Conservation (phyloP, 2,329 filamentous ascomycete species). For the Fusarium denticulatum region DNA sequence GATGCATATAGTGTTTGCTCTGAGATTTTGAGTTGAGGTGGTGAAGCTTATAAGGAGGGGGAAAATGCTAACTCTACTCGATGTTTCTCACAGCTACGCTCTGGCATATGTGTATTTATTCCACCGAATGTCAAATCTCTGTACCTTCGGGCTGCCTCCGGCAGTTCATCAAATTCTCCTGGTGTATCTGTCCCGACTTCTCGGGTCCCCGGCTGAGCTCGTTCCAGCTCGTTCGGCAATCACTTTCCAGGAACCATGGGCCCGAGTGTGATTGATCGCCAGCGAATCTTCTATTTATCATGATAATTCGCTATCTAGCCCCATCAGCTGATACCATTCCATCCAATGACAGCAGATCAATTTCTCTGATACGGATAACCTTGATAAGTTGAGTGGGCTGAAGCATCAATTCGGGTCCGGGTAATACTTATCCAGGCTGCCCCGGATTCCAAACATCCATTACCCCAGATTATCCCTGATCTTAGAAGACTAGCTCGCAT, state of each 20-base stretch:
- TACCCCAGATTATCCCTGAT: neutral
- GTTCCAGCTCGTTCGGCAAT: neutral
- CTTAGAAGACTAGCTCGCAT: neutral
- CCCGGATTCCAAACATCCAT: neutral
- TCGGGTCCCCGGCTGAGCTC: neutral
- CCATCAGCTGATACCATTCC: neutral
- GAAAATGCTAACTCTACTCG: no score
- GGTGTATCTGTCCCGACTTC: neutral
- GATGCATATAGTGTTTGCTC: fast-evolving
- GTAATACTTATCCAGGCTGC: neutral
- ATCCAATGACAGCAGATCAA: neutral
- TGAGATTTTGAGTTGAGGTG: neutral
- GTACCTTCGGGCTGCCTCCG: neutral
- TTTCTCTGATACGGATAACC: neutral
- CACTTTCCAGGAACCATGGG: neutral
- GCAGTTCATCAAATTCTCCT: no score
- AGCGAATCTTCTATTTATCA: neutral
- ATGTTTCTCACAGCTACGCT: neutral
- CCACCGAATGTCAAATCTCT: neutral
- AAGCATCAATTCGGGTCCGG: neutral
- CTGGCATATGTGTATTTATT: neutral
- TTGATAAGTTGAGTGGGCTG: neutral
- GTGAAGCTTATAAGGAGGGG: neutral
- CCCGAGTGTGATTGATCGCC: neutral
- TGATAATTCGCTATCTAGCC: neutral